A percentile compares a stretch with the other conserved stretches of the same genome.
phyloP scores from a whole-genome alignment of 495 filamentous ascomycete genomes.

The Trichodelitschia bisporula region DNA sequence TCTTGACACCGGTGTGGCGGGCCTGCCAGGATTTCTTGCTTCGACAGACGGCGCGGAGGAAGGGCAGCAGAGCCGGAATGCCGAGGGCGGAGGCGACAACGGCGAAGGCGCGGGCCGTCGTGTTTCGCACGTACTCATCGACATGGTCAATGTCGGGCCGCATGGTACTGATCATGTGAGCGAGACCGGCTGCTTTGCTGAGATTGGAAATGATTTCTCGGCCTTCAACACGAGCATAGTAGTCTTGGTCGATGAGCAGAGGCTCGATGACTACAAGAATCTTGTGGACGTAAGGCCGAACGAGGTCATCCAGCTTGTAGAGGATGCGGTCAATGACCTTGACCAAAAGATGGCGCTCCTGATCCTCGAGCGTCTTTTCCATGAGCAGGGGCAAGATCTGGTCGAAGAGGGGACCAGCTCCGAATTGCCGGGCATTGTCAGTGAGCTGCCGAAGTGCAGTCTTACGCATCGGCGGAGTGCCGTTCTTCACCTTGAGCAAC shows the following conservation, averaged over 20 bases:
- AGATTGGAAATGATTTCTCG: slow-evolving; percentile 97
- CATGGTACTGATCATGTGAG: slow-evolving; percentile 99
- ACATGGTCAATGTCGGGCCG: slow-evolving; percentile 95
- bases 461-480: slow-evolving; percentile 96
- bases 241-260: slow-evolving; percentile 94
- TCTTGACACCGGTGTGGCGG: slow-evolving; percentile 96
- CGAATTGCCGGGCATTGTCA: slow-evolving; percentile 93
- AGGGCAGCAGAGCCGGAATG: slow-evolving; percentile 84
- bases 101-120: slow-evolving; percentile 89
- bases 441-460: slow-evolving; percentile 95
- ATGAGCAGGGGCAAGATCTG: slow-evolving; percentile 93
- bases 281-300: slow-evolving; percentile 92
- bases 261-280: slow-evolving; percentile 98
- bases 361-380: slow-evolving; percentile 96
- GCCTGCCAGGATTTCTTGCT: slow-evolving; percentile 99
- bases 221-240: slow-evolving; percentile 95
- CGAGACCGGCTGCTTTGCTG: slow-evolving; percentile 86
- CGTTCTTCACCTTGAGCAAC: slow-evolving; percentile 96
- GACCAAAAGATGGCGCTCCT: slow-evolving; percentile 93
- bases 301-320: slow-evolving; percentile 94
- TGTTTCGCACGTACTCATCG: slow-evolving; percentile 98
- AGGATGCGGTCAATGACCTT: slow-evolving; percentile 98
- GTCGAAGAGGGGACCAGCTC: slow-evolving; percentile 84
- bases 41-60: slow-evolving; percentile 82
- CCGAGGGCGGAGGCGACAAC: slow-evolving; percentile 93